These are phyloP conservation scores for Penicillium macrosclerotiorum DNA, from an alignment of 495 filamentous ascomycete genomes.

Conservation along the genomic window DNA sequence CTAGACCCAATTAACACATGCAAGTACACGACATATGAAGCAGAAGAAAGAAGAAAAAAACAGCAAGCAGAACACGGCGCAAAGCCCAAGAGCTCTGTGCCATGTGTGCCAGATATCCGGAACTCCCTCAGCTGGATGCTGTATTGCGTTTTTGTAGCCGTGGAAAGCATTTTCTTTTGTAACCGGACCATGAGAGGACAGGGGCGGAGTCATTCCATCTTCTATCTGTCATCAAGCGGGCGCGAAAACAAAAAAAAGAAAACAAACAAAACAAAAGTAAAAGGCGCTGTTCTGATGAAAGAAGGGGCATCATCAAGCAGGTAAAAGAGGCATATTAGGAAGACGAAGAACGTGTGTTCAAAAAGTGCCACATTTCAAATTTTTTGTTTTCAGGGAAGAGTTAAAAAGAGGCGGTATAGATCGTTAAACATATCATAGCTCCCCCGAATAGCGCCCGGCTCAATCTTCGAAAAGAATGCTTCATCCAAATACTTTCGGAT, in stretches of 20 bases:
- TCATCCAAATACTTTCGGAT: slow-evolving; percentile 5
- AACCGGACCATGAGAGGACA: no score
- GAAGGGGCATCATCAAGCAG: slow-evolving; percentile 16
- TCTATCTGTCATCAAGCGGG: slow-evolving; percentile 29
- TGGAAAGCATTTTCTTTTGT: slow-evolving; percentile 22
- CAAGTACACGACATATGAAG: slow-evolving; percentile 16
- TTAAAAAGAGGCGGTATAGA: slow-evolving; percentile 16
- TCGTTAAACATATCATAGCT: slow-evolving; percentile 26
- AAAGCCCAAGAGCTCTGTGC: slow-evolving; percentile 44
- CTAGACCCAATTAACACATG: slow-evolving; percentile 19
- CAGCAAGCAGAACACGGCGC: slow-evolving; percentile 40
- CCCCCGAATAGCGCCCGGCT: not conserved
- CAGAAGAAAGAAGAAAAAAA: slow-evolving; percentile 17
- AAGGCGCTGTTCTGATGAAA: slow-evolving; percentile 19
- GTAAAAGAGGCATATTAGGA: slow-evolving; percentile 5
- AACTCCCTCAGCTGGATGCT: slow-evolving; percentile 56
- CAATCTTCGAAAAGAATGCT: not conserved
- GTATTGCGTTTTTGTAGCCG: slow-evolving; percentile 14
- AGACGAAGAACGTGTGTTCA: slow-evolving; percentile 4
- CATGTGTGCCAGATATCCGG: slow-evolving; percentile 87
- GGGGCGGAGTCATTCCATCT: slow-evolving; percentile 29
- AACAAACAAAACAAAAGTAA: slow-evolving; percentile 3
- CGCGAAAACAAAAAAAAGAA: slow-evolving; percentile 8
- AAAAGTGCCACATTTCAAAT: slow-evolving; percentile 26
- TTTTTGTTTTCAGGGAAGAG: slow-evolving; percentile 10